phyloP scores from a whole-genome alignment of 2,329 filamentous ascomycete species.

The Sarocladium kiliense region DNA sequence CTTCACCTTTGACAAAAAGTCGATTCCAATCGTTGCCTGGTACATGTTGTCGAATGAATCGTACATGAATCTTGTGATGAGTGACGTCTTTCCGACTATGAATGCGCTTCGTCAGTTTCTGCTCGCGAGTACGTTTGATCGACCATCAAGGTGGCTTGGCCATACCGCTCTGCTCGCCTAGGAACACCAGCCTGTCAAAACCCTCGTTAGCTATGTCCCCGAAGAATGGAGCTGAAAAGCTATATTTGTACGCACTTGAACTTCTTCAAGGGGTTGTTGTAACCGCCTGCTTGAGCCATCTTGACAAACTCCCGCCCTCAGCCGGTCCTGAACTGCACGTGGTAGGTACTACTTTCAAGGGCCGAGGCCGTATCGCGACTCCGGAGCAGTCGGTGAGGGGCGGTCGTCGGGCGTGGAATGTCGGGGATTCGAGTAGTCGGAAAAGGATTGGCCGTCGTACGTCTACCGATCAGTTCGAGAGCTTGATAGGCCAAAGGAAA shows the following conservation, averaged over 20 bases:
- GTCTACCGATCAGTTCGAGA: not conserved
- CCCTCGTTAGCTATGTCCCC: constrained; percentile 17
- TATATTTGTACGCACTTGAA: constrained; percentile 73
- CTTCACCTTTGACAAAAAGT: constrained; percentile 92
- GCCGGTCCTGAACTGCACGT: not conserved
- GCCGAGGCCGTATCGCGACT: constrained; percentile 6
- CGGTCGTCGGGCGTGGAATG: not conserved
- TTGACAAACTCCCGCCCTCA: constrained; percentile 26
- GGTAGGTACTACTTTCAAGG: not conserved
- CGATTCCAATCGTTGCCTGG: constrained; percentile 98
- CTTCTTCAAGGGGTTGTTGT: constrained; percentile 99
- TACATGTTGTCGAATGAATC: constrained; percentile 99
- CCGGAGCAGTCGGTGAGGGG: constrained; percentile 6
- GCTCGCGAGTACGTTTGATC: constrained; percentile 6
- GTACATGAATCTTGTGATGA: constrained; percentile 99
- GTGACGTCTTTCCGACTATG: constrained; percentile 95
- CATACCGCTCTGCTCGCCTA: constrained; percentile 97
- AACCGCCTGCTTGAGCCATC: constrained; percentile 84
- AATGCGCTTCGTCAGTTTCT: constrained; percentile 19
- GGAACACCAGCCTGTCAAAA: constrained; percentile 74
- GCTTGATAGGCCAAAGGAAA: not conserved
- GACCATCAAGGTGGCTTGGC: constrained; percentile 14
- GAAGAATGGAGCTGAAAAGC: not conserved
- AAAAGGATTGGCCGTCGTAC: not conserved
- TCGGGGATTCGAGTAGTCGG: not conserved